These are phyloP conservation scores for Globisporangium heterothallicum DNA, from an alignment of 352 stramenopile species.

Conservation along the genomic window DNA sequence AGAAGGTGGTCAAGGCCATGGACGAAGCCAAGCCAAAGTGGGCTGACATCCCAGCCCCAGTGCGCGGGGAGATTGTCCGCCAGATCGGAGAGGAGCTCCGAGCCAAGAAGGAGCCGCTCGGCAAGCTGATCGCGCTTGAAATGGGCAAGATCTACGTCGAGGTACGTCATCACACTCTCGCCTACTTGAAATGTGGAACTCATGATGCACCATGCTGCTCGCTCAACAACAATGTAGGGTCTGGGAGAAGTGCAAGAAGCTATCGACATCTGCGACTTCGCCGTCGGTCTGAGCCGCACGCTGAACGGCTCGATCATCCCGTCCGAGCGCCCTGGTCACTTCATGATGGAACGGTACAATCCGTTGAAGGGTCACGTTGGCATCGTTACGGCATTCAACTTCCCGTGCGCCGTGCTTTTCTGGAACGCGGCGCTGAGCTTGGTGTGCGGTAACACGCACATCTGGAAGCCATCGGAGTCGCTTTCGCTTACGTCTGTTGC, in stretches of 20 bases:
- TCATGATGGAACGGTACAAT: conserved; percentile 94
- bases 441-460: conserved; percentile 88
- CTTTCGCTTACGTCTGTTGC: conserved; percentile 87
- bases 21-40: conserved; percentile 80
- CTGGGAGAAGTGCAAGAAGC: conserved; percentile 92
- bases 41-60: conserved; percentile 80
- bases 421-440: conserved; percentile 90
- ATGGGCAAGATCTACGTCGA: conserved; percentile 94
- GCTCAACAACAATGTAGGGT: conserved; percentile 30
- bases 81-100: conserved; percentile 89
- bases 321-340: conserved; percentile 87
- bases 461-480: conserved; percentile 91
- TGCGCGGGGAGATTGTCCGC: conserved; percentile 88
- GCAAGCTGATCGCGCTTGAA: conserved; percentile 88
- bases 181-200: conserved; percentile 2
- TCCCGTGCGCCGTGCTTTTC: conserved; percentile 86
- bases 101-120: conserved; percentile 85
- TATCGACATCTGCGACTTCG: conserved; percentile 94
- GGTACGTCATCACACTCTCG: conserved; percentile 16
- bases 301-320: conserved; percentile 89
- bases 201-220: too few relatives aligned
- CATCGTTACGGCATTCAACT: conserved; percentile 94
- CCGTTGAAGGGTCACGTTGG: conserved; percentile 90
- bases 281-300: conserved; percentile 85
- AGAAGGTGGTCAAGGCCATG: conserved; percentile 79